Conservation (phyloP, 305 asterid species). For the Euphrasia arctica region DNA sequence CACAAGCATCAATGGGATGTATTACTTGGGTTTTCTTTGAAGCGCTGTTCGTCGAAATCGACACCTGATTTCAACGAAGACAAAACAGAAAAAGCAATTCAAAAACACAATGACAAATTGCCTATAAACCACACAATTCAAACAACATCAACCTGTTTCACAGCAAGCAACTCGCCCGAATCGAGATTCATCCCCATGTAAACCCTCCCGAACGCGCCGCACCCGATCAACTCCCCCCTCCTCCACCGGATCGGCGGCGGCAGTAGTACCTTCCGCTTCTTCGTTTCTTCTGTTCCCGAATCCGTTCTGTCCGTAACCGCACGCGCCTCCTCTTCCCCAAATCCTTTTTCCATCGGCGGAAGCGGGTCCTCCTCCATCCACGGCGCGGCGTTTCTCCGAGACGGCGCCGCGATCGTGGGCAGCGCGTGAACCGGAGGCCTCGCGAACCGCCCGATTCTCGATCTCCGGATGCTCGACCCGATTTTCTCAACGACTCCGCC, state of each 20-base stretch:
- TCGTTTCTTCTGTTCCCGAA: conserved; percentile 13
- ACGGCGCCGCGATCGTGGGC: conserved; percentile 41
- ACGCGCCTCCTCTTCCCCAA: conserved; percentile 26
- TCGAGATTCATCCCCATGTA: conserved; percentile 93
- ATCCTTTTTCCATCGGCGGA: conserved; percentile 39
- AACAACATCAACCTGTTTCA: conserved; percentile 60
- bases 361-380: conserved; percentile 26
- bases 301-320: conserved; percentile 13
- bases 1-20: conserved; percentile 7
- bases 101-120: conserved; percentile 20
- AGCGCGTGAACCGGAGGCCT: conserved; percentile 55
- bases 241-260: conserved; percentile 67
- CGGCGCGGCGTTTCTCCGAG: conserved; percentile 23
- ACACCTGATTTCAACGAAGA: conserved; percentile 47
- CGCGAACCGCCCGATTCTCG: conserved; percentile 65
- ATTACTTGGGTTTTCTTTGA: conserved; percentile 79
- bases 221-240: conserved; percentile 88
- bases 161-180: conserved; percentile 84
- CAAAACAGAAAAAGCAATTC: background rate
- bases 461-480: conserved; percentile 70
- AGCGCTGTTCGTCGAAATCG: conserved; percentile 58
- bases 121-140: background rate
- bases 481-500: conserved; percentile 79
- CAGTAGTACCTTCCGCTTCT: conserved; percentile 25
- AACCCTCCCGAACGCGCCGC: conserved; percentile 92